phyloP scores from a whole-genome alignment of 805 yeast species.

The Starmerella apis region DNA sequence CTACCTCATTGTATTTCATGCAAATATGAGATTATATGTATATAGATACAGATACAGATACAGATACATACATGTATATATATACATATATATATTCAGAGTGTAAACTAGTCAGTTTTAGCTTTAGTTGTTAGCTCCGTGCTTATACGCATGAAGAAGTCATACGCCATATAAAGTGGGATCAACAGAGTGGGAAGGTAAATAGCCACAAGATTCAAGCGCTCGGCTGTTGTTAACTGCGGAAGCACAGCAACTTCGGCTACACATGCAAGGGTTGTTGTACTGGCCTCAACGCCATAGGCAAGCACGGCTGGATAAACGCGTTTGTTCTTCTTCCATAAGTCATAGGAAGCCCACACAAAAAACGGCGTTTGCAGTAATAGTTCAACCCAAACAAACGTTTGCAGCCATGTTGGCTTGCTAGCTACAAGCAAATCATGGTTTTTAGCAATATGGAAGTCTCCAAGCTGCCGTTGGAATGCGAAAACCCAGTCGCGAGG shows the following conservation, averaged over 20 bases:
- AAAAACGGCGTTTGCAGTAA: conserved; percentile 74
- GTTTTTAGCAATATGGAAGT: conserved; percentile 53
- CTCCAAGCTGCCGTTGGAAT: conserved; percentile 42
- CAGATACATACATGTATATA: no score
- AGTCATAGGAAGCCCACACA: conserved; percentile 34
- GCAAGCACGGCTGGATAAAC: conserved; percentile 40
- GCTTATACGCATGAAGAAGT: conserved; percentile 29
- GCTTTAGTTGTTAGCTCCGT: conserved; percentile 5
- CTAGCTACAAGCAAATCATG: conserved; percentile 57
- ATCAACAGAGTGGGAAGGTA: conserved; percentile 65
- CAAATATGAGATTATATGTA: no score
- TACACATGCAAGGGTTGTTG: conserved; percentile 65
- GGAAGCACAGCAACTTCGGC: conserved; percentile 29
- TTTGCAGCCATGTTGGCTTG: conserved; percentile 61
- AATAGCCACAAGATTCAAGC: conserved; percentile 39
- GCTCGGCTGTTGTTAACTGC: conserved; percentile 36
- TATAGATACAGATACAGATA: no score
- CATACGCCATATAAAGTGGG: conserved; percentile 48
- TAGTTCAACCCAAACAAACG: conserved; percentile 64
- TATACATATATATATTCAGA: no score
- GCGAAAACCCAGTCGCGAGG: conserved; percentile 42
- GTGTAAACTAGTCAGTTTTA: conserved; percentile 5
- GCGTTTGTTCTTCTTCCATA: conserved; percentile 30
- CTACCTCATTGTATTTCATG: no score
- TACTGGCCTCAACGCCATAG: conserved; percentile 74